phyloP scores from a whole-genome alignment of 2,329 filamentous ascomycete genomes.

The Aureobasidium mangrovei region DNA sequence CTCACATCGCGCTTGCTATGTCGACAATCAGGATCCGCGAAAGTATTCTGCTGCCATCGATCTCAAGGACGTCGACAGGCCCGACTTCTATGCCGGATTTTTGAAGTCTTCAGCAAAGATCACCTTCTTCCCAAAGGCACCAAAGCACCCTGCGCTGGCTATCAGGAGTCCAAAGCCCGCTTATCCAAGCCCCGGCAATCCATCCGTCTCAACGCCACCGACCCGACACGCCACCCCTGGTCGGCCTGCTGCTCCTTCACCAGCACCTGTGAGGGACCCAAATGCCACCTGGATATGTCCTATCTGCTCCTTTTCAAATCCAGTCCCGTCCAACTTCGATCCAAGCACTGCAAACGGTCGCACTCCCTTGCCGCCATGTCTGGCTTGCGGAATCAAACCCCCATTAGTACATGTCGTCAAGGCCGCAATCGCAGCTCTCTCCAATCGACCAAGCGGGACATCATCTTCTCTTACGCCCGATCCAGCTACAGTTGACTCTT shows the following conservation, averaged over 20 bases:
- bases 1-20: constrained; percentile 90
- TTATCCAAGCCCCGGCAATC: constrained; percentile 39
- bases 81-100: constrained; percentile 88
- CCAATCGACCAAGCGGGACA: constrained; percentile 39
- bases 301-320: constrained; percentile 92
- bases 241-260: constrained; percentile 37
- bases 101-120: constrained; percentile 92
- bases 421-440: constrained; percentile 69
- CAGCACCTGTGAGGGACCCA: constrained; percentile 38
- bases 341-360: constrained; percentile 68
- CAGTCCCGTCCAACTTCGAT: constrained; percentile 88
- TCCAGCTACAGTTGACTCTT: not conserved
- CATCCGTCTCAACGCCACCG: constrained; percentile 40
- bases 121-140: constrained; percentile 73
- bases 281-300: constrained; percentile 88
- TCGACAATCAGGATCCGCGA: constrained; percentile 78
- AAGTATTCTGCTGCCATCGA: constrained; percentile 78
- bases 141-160: constrained; percentile 55
- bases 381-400: constrained; percentile 91
- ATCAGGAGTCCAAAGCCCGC: constrained; percentile 43
- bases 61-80: constrained; percentile 81
- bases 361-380: constrained; percentile 74
- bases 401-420: constrained; percentile 75
- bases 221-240: constrained; percentile 31
- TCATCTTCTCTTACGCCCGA: not conserved